A percentile compares a stretch with the other conserved stretches of the same genome.
Evolutionary conservation across 352 stramenopile species (phyloP).

Genomic region (Phytophthora cajani): DNA sequence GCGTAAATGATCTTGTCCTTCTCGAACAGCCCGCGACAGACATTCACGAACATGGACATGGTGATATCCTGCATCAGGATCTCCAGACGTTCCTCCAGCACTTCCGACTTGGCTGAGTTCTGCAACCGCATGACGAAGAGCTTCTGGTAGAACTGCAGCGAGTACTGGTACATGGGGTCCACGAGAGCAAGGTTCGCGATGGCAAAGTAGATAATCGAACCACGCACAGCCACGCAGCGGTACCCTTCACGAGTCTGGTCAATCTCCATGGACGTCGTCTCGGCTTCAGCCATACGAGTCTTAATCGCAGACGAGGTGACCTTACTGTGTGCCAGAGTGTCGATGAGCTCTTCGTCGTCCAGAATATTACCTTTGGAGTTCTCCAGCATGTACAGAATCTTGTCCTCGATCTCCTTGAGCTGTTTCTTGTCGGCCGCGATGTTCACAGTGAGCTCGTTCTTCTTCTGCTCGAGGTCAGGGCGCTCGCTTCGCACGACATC

Average conservation of each 20-base stretch:
- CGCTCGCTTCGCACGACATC: constrained; percentile 93
- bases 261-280: constrained; percentile 91
- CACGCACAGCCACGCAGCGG: constrained; percentile 88
- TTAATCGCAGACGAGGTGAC: constrained; percentile 91
- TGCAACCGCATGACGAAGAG: constrained; percentile 92
- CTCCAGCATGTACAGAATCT: constrained; percentile 94
- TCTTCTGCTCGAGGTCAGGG: constrained; percentile 92
- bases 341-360: constrained; percentile 94
- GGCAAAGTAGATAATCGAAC: constrained; percentile 95
- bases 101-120: constrained; percentile 81
- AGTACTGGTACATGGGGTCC: constrained; percentile 96
- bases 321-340: constrained; percentile 91
- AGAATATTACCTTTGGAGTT: constrained; percentile 95
- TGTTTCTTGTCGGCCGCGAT: constrained; percentile 94
- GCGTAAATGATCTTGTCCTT: constrained; percentile 96
- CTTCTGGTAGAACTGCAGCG: constrained; percentile 94
- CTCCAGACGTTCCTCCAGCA: constrained; percentile 80
- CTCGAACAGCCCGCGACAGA: constrained; percentile 95
- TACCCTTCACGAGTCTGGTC: constrained; percentile 92
- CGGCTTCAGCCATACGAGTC: constrained; percentile 88
- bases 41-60: constrained; percentile 93
- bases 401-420: constrained; percentile 95
- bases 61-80: constrained; percentile 94
- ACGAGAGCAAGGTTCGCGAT: constrained; percentile 92
- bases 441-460: constrained; percentile 92